Evolutionary conservation across 345 rosid genomes (phyloP).

Genomic region (Erysimum cheiranthoides): DNA sequence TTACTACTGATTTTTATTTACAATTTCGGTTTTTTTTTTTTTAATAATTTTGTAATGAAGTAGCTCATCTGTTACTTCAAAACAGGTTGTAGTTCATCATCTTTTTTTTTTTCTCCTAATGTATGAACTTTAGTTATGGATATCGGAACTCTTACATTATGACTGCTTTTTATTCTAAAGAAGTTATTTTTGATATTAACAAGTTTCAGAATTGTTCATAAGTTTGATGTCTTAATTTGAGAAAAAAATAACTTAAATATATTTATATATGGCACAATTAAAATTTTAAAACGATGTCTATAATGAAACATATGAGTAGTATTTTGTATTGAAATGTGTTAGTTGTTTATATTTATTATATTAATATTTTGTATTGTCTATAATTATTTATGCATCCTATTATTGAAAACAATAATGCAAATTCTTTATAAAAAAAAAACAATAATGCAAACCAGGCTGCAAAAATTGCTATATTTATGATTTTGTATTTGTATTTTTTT

Average conservation of each 20-base stretch:
- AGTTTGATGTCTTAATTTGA: not conserved
- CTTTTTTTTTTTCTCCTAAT: too few relatives aligned
- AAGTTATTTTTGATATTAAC: too few relatives aligned
- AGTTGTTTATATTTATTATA: slow-evolving; percentile 15
- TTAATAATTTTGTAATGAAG: too few relatives aligned
- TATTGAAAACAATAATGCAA: not conserved
- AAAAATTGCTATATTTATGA: not conserved
- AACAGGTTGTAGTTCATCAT: too few relatives aligned
- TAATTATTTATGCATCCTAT: slow-evolving; percentile 11
- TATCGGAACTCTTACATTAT: too few relatives aligned
- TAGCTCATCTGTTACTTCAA: too few relatives aligned
- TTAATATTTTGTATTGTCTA: not conserved
- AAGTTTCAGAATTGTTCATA: too few relatives aligned
- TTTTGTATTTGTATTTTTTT: not conserved
- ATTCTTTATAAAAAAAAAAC: not conserved
- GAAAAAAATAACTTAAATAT: not conserved
- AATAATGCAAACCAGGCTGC: slow-evolving; percentile 19
- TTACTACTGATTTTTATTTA: not conserved
- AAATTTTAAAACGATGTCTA: not conserved
- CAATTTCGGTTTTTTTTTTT: not conserved
- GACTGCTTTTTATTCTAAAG: too few relatives aligned
- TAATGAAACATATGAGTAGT: not conserved
- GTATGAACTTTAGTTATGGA: too few relatives aligned
- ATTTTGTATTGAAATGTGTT: not conserved
- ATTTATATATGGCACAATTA: not conserved